Evolutionary conservation across 2,329 filamentous ascomycete species (phyloP).

Genomic region (Drechslera avenae): DNA sequence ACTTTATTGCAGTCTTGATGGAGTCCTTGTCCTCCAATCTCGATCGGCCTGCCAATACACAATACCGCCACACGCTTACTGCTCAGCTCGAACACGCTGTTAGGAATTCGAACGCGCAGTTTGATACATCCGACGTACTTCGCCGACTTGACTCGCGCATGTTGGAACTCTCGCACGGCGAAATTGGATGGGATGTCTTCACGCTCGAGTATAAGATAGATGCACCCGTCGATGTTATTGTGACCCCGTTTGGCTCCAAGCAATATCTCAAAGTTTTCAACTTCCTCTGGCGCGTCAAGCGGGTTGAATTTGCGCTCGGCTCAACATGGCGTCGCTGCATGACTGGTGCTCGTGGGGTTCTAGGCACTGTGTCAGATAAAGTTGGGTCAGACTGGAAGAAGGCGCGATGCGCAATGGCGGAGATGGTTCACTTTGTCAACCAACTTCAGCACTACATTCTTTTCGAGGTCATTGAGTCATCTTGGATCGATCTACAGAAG

Average conservation of each 20-base stretch:
- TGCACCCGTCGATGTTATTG: slow-evolving; percentile 93
- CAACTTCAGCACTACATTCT: slow-evolving; percentile 98
- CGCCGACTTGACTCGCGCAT: slow-evolving; percentile 94
- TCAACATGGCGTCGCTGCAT: slow-evolving; percentile 95
- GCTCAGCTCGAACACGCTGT: slow-evolving; percentile 98
- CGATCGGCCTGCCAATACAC: slow-evolving; percentile 91
- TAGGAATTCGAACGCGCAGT: slow-evolving; percentile 94
- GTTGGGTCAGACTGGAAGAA: slow-evolving; percentile 85
- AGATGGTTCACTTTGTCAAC: slow-evolving; percentile 98
- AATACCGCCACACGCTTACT: slow-evolving; percentile 94
- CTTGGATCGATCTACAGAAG: slow-evolving; percentile 87
- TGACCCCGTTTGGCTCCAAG: slow-evolving; percentile 91
- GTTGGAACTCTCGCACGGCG: slow-evolving; percentile 93
- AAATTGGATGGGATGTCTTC: slow-evolving; percentile 99
- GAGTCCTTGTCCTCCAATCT: slow-evolving; percentile 92
- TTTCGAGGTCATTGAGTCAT: slow-evolving; percentile 96
- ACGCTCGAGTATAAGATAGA: slow-evolving; percentile 99
- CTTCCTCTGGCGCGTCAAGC: slow-evolving; percentile 97
- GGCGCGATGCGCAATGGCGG: slow-evolving; percentile 84
- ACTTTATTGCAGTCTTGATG: slow-evolving; percentile 97
- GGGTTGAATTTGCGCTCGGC: slow-evolving; percentile 90
- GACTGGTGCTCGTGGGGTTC: slow-evolving; percentile 90
- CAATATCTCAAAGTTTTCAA: slow-evolving; percentile 99
- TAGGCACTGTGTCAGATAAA: slow-evolving; percentile 74
- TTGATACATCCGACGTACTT: slow-evolving; percentile 89